A percentile compares a stretch with the other conserved stretches of the same genome.
Evolutionary conservation across 768 basidiomycete genomes (phyloP).

Genomic region (Crucibulum laeve): DNA sequence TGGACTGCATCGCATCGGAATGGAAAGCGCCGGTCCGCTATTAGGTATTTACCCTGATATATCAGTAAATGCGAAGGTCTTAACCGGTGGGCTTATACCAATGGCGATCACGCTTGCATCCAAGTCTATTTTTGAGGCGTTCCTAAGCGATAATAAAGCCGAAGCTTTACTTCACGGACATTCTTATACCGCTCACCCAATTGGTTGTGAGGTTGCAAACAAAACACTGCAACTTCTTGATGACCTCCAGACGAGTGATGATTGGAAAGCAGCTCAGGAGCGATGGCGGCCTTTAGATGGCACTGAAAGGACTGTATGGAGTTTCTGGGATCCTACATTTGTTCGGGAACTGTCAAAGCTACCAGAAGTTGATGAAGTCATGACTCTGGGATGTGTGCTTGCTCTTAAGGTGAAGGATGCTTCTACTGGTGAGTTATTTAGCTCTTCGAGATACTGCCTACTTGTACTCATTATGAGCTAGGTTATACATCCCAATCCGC

Average conservation of each 20-base stretch:
- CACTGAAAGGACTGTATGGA: conserved; percentile 52
- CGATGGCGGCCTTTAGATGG: conserved; percentile 46
- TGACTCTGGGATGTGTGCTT: conserved; percentile 86
- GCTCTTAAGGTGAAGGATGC: conserved; percentile 68
- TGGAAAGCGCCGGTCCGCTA: conserved; percentile 57
- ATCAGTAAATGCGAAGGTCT: conserved; percentile 86
- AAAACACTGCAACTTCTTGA: conserved; percentile 70
- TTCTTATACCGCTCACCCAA: conserved; percentile 91
- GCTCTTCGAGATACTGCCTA: neutral
- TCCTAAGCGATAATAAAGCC: conserved; percentile 70
- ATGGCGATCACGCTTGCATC: conserved; percentile 82
- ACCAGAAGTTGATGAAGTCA: conserved; percentile 61
- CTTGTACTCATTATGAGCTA: conserved; percentile 13
- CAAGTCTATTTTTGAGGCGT: conserved; percentile 75
- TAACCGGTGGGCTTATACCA: conserved; percentile 91
- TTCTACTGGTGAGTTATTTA: conserved; percentile 46
- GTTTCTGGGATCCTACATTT: conserved; percentile 82
- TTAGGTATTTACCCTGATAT: conserved; percentile 82
- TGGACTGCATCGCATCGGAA: conserved; percentile 85
- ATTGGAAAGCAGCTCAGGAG: conserved; percentile 55
- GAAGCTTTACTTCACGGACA: conserved; percentile 92
- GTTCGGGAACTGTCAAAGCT: conserved; percentile 56
- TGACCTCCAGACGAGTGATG: conserved; percentile 37
- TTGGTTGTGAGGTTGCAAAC: conserved; percentile 90
- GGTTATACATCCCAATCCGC: conserved; percentile 65